Conservation (phyloP, 2,329 filamentous ascomycete genomes). For the Pseudogymnoascus sp. region DNA sequence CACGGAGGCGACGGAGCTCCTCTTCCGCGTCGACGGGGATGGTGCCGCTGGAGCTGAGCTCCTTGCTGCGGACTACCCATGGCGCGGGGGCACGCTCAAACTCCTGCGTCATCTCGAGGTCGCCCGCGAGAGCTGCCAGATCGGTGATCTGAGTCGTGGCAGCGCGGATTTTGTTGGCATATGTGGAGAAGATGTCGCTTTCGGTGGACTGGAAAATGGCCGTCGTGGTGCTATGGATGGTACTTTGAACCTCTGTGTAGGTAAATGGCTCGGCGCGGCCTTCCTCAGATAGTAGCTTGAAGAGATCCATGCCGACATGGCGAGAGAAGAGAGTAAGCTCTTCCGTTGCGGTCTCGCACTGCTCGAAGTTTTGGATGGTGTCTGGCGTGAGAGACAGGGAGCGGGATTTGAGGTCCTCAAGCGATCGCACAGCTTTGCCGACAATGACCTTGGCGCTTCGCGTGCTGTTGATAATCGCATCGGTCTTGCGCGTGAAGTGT, state of each 20-base stretch:
- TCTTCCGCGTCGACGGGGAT: slow-evolving; percentile 77
- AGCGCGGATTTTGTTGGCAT: slow-evolving; percentile 57
- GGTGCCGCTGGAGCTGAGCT: slow-evolving; percentile 73
- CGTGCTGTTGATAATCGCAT: slow-evolving; percentile 64
- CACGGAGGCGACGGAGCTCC: slow-evolving; percentile 70
- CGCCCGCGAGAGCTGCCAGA: slow-evolving; percentile 59
- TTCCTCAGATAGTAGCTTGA: slow-evolving; percentile 61
- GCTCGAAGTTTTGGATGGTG: slow-evolving; percentile 59
- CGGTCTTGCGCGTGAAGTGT: slow-evolving; percentile 61
- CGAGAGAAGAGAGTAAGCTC: slow-evolving; percentile 59
- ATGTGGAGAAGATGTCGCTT: slow-evolving; percentile 60
- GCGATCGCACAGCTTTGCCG: slow-evolving; percentile 65
- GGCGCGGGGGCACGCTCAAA: slow-evolving; percentile 70
- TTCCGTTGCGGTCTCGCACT: slow-evolving; percentile 54
- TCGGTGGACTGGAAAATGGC: slow-evolving; percentile 47
- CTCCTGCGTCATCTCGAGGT: slow-evolving; percentile 65
- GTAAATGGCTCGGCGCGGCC: slow-evolving; percentile 59
- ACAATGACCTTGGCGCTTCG: slow-evolving; percentile 77
- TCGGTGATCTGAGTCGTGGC: slow-evolving; percentile 59
- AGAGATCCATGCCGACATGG: slow-evolving; percentile 55
- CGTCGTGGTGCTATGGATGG: slow-evolving; percentile 49
- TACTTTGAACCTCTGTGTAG: slow-evolving; percentile 55
- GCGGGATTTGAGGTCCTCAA: slow-evolving; percentile 68
- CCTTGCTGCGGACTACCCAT: slow-evolving; percentile 74
- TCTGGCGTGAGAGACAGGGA: slow-evolving; percentile 65